Evolutionary conservation across 2,329 filamentous ascomycete genomes (phyloP).

Genomic region (Diaporthe sp.): DNA sequence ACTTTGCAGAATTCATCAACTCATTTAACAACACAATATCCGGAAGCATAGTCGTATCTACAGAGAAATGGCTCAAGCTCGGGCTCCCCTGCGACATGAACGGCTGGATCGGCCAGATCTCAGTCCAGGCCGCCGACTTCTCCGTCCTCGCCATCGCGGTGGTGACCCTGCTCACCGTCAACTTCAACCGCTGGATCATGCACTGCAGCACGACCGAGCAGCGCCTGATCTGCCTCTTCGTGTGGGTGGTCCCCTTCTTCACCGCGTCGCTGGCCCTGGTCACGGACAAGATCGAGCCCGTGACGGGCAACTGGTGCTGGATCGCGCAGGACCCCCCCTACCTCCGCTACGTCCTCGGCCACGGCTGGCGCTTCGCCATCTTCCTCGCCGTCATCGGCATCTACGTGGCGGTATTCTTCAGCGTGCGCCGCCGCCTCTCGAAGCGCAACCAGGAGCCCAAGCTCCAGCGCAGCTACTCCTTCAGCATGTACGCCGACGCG

Average conservation of each 20-base stretch:
- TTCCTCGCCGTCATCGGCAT: conserved; percentile 18
- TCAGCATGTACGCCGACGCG: conserved; percentile 28
- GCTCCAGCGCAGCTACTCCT: conserved; percentile 25
- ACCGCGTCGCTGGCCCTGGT: conserved; percentile 29
- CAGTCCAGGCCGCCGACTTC: conserved; percentile 34
- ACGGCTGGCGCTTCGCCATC: conserved; percentile 32
- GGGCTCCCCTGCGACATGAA: conserved; percentile 26
- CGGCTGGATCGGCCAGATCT: conserved; percentile 32
- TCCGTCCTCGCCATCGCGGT: conserved; percentile 33
- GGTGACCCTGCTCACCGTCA: conserved; percentile 28
- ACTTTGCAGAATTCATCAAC: conserved; percentile 28
- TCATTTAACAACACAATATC: conserved; percentile 33
- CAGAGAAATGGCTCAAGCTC: not conserved
- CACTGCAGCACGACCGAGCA: conserved; percentile 20
- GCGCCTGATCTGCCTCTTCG: conserved; percentile 24
- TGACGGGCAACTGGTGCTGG: conserved; percentile 35
- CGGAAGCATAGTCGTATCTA: conserved; percentile 24
- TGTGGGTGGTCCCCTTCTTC: conserved; percentile 31
- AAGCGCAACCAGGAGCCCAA: conserved; percentile 17
- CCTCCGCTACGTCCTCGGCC: conserved; percentile 31
- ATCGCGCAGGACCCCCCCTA: conserved; percentile 30
- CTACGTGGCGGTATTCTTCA: conserved; percentile 26
- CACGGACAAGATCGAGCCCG: conserved; percentile 27
- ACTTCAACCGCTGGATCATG: conserved; percentile 26
- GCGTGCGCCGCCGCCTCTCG: conserved; percentile 30